Base-by-base conservation (phyloP, 495 filamentous ascomycete genomes). In the Choiromyces venosus region DNA sequence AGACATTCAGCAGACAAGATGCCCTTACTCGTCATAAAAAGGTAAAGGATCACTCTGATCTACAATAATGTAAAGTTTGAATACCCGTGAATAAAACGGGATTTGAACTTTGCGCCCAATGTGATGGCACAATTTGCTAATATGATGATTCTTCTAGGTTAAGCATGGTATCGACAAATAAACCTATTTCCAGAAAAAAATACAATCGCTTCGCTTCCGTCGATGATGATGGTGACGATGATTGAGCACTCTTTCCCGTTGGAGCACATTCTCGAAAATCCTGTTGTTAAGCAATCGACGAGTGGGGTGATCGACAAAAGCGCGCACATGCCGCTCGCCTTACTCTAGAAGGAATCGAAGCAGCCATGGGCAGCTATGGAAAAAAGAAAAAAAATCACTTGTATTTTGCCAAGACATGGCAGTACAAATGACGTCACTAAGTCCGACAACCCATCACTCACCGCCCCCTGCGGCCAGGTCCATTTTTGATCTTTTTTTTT, bases 1-100 rank as follows among this genome's bases (percentile, higher is more conserved):
- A 98, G 86, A 94, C 92, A 0, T 97, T 98, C 80, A 94, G 91
- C 72, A 88, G 95, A 76, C 94, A 93, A 75, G 95, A 97, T 85
- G 95, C 87, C 2, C 86, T 97, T 56, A 97, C 94, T 19, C 86
- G 94, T 71, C 94, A 97, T 83, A 94, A 96, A 87, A 81, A 81
- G 80, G 80, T 81, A 73, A 79, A 70, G 72, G 37, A 46, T 35
- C 66, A 37, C 75, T 68, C 73, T 71, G 36, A 46, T 69, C 67
- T 42, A 65, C 68, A 61, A 37, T 40, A 38, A 67, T 70, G 44
- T 67, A 68, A 74, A 36, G 66, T 46, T 66, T 35, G 29, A 44
- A 38, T 33, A 69, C 69, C 65, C 66, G 42, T 36, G 29, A 35
- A 37, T 19, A 68, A 38, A 68, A 39, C 9, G 38, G 38, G 38